Base-by-base conservation (phyloP, 73 alveolate genomes). In the Symbiodinium pilosum region DNA sequence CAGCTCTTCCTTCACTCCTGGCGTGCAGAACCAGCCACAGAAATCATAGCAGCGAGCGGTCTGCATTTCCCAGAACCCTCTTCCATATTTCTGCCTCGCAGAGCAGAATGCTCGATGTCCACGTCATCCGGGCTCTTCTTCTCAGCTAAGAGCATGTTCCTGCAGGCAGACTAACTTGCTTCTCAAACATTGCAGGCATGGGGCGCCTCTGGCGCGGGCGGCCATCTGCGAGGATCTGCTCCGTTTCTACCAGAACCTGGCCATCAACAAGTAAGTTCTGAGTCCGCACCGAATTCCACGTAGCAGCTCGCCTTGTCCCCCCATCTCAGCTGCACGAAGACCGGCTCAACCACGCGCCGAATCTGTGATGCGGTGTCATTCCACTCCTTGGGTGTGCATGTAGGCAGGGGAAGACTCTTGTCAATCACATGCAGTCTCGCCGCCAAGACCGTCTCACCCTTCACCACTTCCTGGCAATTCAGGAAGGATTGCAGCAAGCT, bases 131-230 rank as follows among this genome's bases (percentile, higher is more conserved):
- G 97, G 34, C 77, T 91, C 39, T 91, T 91, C 97, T 91, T 91
- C 77, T 91, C 97, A 16, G 97, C 97, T 88, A 91, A 51, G 9
- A 91, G 88, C 97, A 91, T 91, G 77, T 91, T 91, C 97, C 97
- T 91, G 54, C 26, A n/a, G 26, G 30, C 43, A 32, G 26, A n/a
- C n/a, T 28, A 43, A 47, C 59, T 9, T 47, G 59, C 59, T 6
- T 47, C 59, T 9, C 59, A 14, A 6, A 6, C 40, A 3, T 64
- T 64, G 3, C 32, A 26, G 77, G 28, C 26, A 32, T n/a, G 43
- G 85, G 6, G 85, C 14, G 41, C 85, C 85, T 36, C 43, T 71
- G 85, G 30, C 97, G 97, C 26, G 87, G 75, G 26, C 97, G 88
- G 52, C 97, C 97, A 43, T 91, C 97, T 1, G 81, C 43, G 77